Percentiles rank a stretch among this genome's conserved stretches.
Conservation (phyloP, 352 stramenopile genomes). For the Pythium sukuiense region DNA sequence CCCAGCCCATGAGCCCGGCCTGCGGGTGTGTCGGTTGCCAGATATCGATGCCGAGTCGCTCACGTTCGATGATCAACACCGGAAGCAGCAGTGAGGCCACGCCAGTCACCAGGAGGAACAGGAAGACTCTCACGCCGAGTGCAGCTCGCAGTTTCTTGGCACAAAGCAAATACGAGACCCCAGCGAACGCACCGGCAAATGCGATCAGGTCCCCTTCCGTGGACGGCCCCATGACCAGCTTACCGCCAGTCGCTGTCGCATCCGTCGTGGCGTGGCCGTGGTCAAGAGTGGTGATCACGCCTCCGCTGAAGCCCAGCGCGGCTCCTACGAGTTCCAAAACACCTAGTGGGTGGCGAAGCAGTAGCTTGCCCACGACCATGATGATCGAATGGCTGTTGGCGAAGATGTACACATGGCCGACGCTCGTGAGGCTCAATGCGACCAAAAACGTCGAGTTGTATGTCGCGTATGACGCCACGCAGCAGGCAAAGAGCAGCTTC, state of each 20-base stretch:
- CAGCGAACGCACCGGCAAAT: slow-evolving; percentile 48
- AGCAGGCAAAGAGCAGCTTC: slow-evolving; percentile 32
- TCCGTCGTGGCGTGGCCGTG: slow-evolving; percentile 5
- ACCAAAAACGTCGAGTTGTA: slow-evolving; percentile 57
- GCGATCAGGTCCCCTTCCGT: slow-evolving; percentile 49
- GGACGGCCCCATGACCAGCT: slow-evolving; percentile 5
- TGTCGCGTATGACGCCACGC: slow-evolving; percentile 36
- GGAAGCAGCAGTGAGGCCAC: slow-evolving; percentile 35
- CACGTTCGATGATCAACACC: slow-evolving; percentile 27
- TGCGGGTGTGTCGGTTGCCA: slow-evolving; percentile 21
- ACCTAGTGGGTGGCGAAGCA: slow-evolving; percentile 35
- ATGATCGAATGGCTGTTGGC: slow-evolving; percentile 57
- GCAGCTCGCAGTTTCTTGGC: slow-evolving; percentile 43
- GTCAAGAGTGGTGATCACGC: slow-evolving; percentile 43
- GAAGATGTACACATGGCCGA: slow-evolving; percentile 63
- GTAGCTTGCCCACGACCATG: slow-evolving; percentile 47
- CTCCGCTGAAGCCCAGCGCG: slow-evolving; percentile 39
- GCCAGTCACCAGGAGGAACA: slow-evolving; percentile 40
- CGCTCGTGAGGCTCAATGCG: slow-evolving; percentile 48
- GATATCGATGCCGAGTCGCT: slow-evolving; percentile 22
- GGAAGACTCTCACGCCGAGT: slow-evolving; percentile 42
- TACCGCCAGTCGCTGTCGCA: slow-evolving; percentile 3
- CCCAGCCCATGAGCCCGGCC: slow-evolving; percentile 42
- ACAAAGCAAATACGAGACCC: slow-evolving; percentile 45
- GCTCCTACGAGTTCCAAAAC: slow-evolving; percentile 43